Evolutionary conservation across 1,284 basidiomycete species (phyloP).

Genomic region (Pseudozyma sp.): DNA sequence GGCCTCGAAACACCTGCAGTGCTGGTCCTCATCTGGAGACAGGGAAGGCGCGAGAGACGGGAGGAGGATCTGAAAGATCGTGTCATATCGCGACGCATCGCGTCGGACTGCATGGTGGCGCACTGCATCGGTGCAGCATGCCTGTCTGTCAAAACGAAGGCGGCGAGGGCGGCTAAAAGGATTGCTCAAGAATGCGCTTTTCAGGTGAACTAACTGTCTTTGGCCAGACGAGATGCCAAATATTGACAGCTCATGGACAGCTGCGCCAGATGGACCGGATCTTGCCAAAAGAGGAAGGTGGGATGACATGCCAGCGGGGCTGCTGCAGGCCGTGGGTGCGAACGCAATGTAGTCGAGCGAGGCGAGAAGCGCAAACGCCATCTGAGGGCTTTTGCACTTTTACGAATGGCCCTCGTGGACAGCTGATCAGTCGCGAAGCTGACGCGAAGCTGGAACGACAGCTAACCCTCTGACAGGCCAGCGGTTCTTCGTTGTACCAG

Average conservation of each 20-base stretch:
- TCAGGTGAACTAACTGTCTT: too few species aligned
- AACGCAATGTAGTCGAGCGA: too few species aligned
- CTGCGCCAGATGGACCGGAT: too few species aligned
- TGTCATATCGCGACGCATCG: neutral
- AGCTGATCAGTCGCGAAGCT: neutral
- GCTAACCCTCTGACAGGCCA: neutral
- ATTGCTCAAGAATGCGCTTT: neutral
- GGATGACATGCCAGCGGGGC: too few species aligned
- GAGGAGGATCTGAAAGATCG: constrained; percentile 1
- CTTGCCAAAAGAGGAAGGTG: too few species aligned
- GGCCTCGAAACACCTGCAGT: neutral
- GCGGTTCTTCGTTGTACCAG: too few species aligned
- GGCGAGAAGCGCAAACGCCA: too few species aligned
- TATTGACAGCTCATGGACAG: neutral
- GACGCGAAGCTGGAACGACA: too few species aligned
- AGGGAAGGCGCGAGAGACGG: neutral
- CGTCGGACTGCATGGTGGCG: constrained; percentile 14
- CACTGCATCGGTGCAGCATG: constrained; percentile 13
- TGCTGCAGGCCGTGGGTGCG: too few species aligned
- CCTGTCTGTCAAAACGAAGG: neutral
- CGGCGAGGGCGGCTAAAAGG: neutral
- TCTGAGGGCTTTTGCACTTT: too few species aligned
- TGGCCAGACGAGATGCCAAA: too few species aligned
- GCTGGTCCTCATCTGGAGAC: neutral
- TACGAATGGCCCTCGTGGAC: neutral